Evolutionary conservation across 2,329 filamentous ascomycete species (phyloP), one percentile per base, ranked within the genome.

Genomic region (Venturia oleaginea): DNA sequence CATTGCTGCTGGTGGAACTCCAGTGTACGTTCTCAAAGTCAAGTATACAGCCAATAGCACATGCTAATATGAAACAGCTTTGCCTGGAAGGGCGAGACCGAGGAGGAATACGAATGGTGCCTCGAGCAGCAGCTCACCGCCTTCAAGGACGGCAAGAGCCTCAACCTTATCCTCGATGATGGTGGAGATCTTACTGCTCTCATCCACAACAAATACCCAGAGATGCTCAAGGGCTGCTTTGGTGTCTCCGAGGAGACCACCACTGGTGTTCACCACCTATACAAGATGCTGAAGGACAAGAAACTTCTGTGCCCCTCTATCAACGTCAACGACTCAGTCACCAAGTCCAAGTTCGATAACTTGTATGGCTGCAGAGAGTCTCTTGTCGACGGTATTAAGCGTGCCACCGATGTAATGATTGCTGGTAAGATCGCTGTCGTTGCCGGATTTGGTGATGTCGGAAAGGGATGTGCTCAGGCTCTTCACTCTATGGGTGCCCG

Each of bases 281-380:
- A 97, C 90, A 86, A 87, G 77, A 97, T 97, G 92, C 83, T 97
- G 78, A 97, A 81, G 78, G 76, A 79, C 75, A 75, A 94, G 86
- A 76, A 77, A 66, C 91, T 97, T 70, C 88, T 96, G 68, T 90
- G 96, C 71, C 94, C 94, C 71, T 85, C 93, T 80, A 76, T 97
- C 88, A 99, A 99, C 81, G 93, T 99, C 85, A 97, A 99, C 84
- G 93, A 99, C 87, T 92, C 90, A 66, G 93, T 99, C 77, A 99
- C 94, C 81, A 99, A 97, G 89, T 96, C 92, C 82, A 99, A 99
- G 87, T 99, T 99, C 79, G 94, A 97, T 87, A 99, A 99, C 88
- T 83, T 97, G 70, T 99, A 97, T 86, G 93, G 94, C 76, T 97
- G 94, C 91, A 89, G 92, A 78, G 94, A 97, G 84, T 97, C 93